These are phyloP conservation scores for Endocladia muricata DNA, from an alignment of 31 red algal genomes.

Conservation along the genomic window DNA sequence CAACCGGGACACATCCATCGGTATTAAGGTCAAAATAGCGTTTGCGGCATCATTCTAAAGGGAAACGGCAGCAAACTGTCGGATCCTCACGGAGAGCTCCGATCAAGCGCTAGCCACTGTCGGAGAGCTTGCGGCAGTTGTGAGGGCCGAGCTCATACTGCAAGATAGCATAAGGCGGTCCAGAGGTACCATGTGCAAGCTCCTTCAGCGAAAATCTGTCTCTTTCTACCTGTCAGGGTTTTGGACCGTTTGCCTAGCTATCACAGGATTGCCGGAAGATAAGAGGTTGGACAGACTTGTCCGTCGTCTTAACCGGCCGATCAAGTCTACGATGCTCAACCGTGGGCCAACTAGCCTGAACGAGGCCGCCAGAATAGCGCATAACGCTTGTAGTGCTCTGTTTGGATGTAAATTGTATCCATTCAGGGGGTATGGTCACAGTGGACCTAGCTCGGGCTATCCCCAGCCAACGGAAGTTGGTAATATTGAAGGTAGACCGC, in stretches of 20 bases:
- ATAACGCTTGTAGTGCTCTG: constrained; percentile 10
- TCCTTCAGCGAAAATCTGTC: neutral
- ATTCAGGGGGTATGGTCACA: neutral
- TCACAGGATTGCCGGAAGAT: constrained; percentile 23
- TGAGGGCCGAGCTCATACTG: constrained; percentile 15
- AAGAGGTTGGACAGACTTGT: constrained; percentile 35
- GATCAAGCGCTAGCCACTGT: neutral
- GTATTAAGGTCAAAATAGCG: neutral
- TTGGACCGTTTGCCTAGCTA: constrained; percentile 15
- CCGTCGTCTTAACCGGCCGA: constrained; percentile 1
- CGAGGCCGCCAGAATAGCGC: constrained; percentile 15
- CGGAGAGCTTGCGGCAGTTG: neutral
- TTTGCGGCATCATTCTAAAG: constrained; percentile 8
- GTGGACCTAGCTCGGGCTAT: neutral
- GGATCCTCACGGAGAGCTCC: neutral
- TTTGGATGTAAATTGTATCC: neutral
- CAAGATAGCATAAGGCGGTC: constrained; percentile 13
- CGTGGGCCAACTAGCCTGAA: neutral
- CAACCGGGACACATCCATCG: neutral
- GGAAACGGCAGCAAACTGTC: constrained; percentile 22
- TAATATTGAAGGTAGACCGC: neutral
- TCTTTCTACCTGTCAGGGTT: constrained; percentile 28
- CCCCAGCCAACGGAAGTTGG: constrained; percentile 31
- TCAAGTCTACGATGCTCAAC: constrained; percentile 29
- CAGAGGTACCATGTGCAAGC: neutral